These are phyloP conservation scores for Udeniomyces megalosporus DNA, from an alignment of 768 basidiomycete species.

Conservation along the genomic window DNA sequence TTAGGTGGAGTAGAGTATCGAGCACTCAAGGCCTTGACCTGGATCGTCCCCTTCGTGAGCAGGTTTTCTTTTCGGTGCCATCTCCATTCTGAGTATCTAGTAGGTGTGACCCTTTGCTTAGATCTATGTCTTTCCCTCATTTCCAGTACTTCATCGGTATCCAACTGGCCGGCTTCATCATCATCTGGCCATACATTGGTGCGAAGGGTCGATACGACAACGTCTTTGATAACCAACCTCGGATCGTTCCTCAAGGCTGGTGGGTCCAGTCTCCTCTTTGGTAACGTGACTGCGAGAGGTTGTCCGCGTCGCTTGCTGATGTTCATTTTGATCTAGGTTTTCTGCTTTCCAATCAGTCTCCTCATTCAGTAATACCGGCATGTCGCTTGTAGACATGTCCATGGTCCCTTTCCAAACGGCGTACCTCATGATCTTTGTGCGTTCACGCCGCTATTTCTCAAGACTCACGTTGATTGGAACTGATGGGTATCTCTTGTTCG, in stretches of 20 bases:
- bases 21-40: constrained; percentile 60
- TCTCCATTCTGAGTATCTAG: background rate
- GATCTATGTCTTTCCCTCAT: background rate
- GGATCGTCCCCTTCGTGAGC: constrained; percentile 60
- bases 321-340: constrained; percentile 40
- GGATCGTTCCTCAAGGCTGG: constrained; percentile 49
- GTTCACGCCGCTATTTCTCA: background rate
- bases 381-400: constrained; percentile 44
- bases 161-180: constrained; percentile 52
- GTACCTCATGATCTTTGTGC: constrained; percentile 49
- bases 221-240: constrained; percentile 43
- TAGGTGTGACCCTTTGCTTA: background rate
- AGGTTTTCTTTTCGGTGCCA: background rate
- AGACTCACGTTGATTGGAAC: background rate
- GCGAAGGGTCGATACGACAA: constrained; percentile 40
- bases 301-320: too few species aligned
- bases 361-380: constrained; percentile 37
- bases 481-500: background rate
- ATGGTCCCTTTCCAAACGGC: constrained; percentile 84
- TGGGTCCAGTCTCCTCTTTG: constrained; percentile 26
- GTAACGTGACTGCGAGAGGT: background rate
- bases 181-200: constrained; percentile 69
- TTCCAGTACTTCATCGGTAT: constrained; percentile 57
- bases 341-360: constrained; percentile 70
- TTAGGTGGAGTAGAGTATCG: constrained; percentile 88